Base-by-base conservation (phyloP, 2,329 filamentous ascomycete genomes). In the Neonectria ditissima region DNA sequence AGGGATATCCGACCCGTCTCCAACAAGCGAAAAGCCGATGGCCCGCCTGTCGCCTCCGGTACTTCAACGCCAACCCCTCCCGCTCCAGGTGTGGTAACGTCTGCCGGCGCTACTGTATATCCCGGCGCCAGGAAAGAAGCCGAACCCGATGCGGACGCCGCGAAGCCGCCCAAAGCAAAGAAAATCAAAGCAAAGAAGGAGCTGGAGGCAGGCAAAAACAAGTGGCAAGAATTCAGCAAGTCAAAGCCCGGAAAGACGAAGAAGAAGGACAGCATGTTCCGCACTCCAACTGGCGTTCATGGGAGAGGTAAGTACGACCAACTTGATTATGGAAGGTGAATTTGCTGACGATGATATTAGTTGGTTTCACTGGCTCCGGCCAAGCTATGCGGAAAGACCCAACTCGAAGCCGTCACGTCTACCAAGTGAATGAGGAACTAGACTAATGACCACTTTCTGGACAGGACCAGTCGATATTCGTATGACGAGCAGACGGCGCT, bases 251-350 rank as follows among this genome's bases (percentile, higher is more conserved):
- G 84, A 68, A 91, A 91, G 77, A 69, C 81, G 5, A 80, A 81
- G 44, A 95, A 95, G 82, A 97, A 97, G 81, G 93, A 97, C 52
- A 97, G 93, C 84, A 97, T 97, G 94, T 97, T 97, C 78, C 90
- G 94, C 50, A 97, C 94, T 3, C 93, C 94, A 0, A 94, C 97
- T 32, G 91, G 93, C 65, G 87, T 96, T 24, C 88, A 93, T 74
- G 94, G 92, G 62, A 88, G 94, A 91, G 94, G 94, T 97, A 82
- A 70, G 86, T 6, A 13, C 10, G 14, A 16, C 16, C 26, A 50
- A 20, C 1, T 10, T 26, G 11, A 9, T 8, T 22, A n/a, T 7
- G 11, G 16, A 7, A 8, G 44, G 47, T 8, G 4, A 45, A 26
- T 34, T 47, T 55, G 58, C 76, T 76, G 61, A 76, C 64, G 14